Conservation (phyloP, 129 eudicot species). For the Sambucus nigra region DNA sequence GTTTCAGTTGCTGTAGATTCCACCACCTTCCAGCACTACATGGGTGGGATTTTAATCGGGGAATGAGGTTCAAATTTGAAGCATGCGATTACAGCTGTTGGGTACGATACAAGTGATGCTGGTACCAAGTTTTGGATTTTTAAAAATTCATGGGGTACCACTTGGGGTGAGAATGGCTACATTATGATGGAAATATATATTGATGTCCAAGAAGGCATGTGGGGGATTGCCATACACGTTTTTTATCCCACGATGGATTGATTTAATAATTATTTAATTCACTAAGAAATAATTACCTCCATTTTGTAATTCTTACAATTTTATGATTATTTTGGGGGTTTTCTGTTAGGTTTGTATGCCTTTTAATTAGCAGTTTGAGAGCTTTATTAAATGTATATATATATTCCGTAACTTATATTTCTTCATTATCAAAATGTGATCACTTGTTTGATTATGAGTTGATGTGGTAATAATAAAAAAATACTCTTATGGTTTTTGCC, state of each 20-base stretch:
- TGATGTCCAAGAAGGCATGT: conserved; percentile 27
- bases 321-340: too few relatives aligned
- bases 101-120: conserved; percentile 32
- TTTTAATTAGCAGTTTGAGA: too few relatives aligned
- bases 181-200: conserved; percentile 29
- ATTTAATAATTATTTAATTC: too few relatives aligned
- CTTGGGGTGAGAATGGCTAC: conserved; percentile 46
- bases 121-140: conserved; percentile 55
- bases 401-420: too few relatives aligned
- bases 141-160: conserved; percentile 52
- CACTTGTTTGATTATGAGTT: too few relatives aligned
- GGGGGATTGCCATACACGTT: conserved; percentile 44
- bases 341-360: too few relatives aligned
- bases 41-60: conserved; percentile 31
- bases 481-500: too few relatives aligned
- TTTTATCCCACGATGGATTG: conserved; percentile 42
- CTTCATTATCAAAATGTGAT: too few relatives aligned
- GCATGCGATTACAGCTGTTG: conserved; percentile 50
- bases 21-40: conserved; percentile 33
- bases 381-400: too few relatives aligned
- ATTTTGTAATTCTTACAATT: too few relatives aligned
- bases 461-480: too few relatives aligned
- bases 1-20: conserved; percentile 40
- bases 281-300: too few relatives aligned
- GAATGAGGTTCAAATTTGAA: conserved; percentile 25